These are phyloP conservation scores for Gynostemma pentaphyllum DNA, from an alignment of 306 rosid genomes.

Conservation along the genomic window DNA sequence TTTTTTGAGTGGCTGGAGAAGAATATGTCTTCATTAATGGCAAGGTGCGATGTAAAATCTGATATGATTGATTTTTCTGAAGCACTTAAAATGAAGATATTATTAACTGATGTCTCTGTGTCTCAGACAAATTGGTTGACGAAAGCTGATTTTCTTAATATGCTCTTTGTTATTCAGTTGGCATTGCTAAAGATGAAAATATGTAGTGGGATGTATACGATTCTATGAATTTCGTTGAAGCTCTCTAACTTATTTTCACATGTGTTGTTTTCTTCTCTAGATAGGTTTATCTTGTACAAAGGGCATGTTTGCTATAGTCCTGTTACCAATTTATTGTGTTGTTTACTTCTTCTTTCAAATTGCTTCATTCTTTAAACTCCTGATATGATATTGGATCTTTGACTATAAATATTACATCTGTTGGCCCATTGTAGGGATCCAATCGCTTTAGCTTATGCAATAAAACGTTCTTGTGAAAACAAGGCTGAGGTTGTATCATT, in stretches of 20 bases:
- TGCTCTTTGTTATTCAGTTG: not conserved
- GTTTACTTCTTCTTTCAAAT: not conserved
- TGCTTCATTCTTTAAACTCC: not conserved
- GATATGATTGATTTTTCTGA: not conserved
- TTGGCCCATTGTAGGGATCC: constrained; percentile 62
- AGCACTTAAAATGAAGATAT: not conserved
- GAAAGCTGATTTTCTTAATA: not conserved
- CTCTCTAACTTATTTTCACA: not conserved
- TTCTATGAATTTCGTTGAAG: not conserved
- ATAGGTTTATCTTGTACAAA: not conserved
- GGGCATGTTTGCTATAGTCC: not conserved
- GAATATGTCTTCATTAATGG: constrained; percentile 61
- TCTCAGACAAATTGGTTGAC: not conserved
- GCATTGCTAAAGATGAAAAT: not conserved
- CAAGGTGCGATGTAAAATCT: constrained; percentile 36
- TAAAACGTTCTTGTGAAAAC: constrained; percentile 90
- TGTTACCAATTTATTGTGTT: not conserved
- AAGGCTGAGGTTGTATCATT: constrained; percentile 89
- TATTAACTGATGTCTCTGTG: not conserved
- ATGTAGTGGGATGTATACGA: not conserved
- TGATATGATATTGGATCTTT: not conserved
- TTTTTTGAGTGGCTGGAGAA: constrained; percentile 97
- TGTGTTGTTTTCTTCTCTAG: not conserved
- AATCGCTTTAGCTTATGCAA: constrained; percentile 66
- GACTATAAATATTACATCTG: not conserved